Base-by-base conservation (phyloP, 2,329 filamentous ascomycete genomes). In the Xylaria multiplex region DNA sequence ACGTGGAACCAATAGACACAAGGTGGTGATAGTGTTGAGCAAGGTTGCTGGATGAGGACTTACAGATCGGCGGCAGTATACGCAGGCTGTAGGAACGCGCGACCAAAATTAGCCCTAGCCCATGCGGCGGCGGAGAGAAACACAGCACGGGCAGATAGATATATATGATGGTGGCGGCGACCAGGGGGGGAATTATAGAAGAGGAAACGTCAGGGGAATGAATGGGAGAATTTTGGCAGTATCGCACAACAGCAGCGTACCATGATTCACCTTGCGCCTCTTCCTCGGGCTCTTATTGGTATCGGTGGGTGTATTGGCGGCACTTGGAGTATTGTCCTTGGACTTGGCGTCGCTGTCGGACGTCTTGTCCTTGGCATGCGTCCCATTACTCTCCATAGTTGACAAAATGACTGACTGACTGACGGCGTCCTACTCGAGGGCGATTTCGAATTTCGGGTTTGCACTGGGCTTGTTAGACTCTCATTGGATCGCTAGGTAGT, bases 61-160 rank as follows among this genome's bases (percentile, higher is more conserved):
- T 88, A 93, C 91, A 87, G 92, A 95, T 88, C 92, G 89, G 80
- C 92, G 90, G 82, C 92, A 95, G 82, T 95, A 95, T 77, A 95
- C 91, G 83, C 92, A 95, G 78, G 92, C 92, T 95, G 83, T 80
- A 84, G 78, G 78, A 78, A 82, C 76, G 79, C 77, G 79, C 75
- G 74, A 75, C 75, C 72, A 77, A 76, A 74, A 79, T 77, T 79
- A 78, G 78, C 64, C 59, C 64, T 79, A 77, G 78, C 74, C 74
- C 72, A 74, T 70, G 68, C 64, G 59, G 60, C 64, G 59, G 62
- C 64, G 63, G 72, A 68, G 62, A 67, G 71, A 67, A 62, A 62
- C 60, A 65, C 60, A 65, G 64, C 30, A 64, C 58, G 55, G 59
- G 66, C 50, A 65, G 64, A 73, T 71, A 14, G 9, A 73, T 71